A percentile compares a stretch with the other conserved stretches of the same genome.
Conservation (phyloP, 2,329 filamentous ascomycete species). For the Colletotrichum gloeosporioides region DNA sequence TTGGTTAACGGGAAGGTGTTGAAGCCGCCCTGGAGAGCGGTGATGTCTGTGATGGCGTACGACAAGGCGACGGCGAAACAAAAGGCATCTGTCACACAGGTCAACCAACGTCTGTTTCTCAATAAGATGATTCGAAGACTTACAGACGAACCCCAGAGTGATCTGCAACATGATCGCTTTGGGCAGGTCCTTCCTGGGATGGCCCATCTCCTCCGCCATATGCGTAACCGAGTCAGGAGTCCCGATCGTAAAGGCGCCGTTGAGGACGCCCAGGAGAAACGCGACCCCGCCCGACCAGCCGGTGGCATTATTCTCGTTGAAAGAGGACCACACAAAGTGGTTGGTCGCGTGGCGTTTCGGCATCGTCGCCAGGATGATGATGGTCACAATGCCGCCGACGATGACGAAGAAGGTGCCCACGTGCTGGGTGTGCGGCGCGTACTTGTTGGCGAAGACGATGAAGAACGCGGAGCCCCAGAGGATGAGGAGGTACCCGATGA, state of each 20-base stretch:
- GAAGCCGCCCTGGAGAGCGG: constrained; percentile 53
- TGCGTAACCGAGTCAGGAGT: constrained; percentile 69
- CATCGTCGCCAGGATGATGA: constrained; percentile 59
- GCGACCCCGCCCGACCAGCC: constrained; percentile 66
- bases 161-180: constrained; percentile 56
- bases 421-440: constrained; percentile 57
- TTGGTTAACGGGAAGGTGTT: constrained; percentile 66
- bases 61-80: constrained; percentile 54
- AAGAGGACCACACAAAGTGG: constrained; percentile 58
- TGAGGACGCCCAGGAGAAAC: constrained; percentile 69
- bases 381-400: constrained; percentile 55
- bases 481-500: constrained; percentile 61
- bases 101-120: neutral
- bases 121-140: constrained; percentile 34
- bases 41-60: constrained; percentile 62
- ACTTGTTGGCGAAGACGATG: constrained; percentile 62
- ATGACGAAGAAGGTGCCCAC: constrained; percentile 61
- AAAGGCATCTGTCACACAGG: constrained; percentile 50
- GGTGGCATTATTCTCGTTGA: constrained; percentile 51
- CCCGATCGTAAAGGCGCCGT: constrained; percentile 70
- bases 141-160: constrained; percentile 46
- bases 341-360: constrained; percentile 55
- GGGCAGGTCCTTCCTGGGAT: constrained; percentile 52
- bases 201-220: constrained; percentile 64
- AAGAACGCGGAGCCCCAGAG: constrained; percentile 57